Conservation (phyloP, 495 filamentous ascomycete genomes). For the Trichoderma asperelloides region DNA sequence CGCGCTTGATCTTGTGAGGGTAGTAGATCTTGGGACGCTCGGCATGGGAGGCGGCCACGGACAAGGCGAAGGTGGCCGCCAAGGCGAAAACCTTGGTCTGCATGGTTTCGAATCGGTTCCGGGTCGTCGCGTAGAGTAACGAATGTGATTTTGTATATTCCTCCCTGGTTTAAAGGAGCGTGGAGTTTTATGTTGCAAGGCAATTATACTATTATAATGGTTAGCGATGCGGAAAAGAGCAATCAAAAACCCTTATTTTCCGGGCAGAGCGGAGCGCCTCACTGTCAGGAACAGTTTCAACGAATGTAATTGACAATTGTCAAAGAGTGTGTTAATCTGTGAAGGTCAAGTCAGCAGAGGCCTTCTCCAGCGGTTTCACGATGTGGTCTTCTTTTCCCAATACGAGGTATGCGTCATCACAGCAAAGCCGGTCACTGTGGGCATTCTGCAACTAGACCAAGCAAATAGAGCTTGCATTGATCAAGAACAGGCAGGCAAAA, state of each 20-base stretch:
- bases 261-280: not conserved
- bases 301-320: slow-evolving; percentile 10
- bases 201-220: not conserved
- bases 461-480: not conserved
- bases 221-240: not conserved
- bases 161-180: not conserved
- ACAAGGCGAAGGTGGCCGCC: slow-evolving; percentile 42
- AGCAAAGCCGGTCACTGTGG: not conserved
- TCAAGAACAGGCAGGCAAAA: not conserved
- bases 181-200: not conserved
- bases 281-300: slow-evolving; percentile 7
- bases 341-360: not conserved
- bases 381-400: not conserved
- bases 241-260: no score
- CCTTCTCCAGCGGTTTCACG: not conserved
- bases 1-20: slow-evolving; percentile 50
- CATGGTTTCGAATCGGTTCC: slow-evolving; percentile 24
- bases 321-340: slow-evolving; percentile 5
- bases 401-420: not conserved
- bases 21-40: slow-evolving; percentile 50
- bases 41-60: slow-evolving; percentile 34
- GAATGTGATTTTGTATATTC: not conserved
- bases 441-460: not conserved
- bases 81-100: slow-evolving; percentile 37
- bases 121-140: not conserved